Evolutionary conservation across 371 early-diverging fungal genomes (phyloP), one percentile per base, ranked within the genome.

Genomic region (Mucor velutinosus): DNA sequence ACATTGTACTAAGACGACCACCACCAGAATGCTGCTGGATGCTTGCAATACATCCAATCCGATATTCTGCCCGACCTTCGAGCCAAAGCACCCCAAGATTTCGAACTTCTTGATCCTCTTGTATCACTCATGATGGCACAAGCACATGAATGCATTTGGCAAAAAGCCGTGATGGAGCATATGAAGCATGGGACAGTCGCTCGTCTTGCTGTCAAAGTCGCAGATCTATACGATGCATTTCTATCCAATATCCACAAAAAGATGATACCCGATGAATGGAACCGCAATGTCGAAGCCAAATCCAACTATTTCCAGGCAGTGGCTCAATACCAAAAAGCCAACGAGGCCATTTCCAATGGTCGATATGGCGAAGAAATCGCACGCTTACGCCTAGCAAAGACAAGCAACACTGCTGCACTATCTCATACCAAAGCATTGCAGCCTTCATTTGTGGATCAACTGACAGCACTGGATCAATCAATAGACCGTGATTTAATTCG

Each of bases 131-230:
- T 94, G 93, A 85, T 95, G 8, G 93, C 94, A 8, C 95, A 95
- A 74, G 95, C 95, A 27, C 95, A 96, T 70, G 95, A 96, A 75
- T 93, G 92, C 67, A 88, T 89, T 55, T 94, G 92, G 93, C 87
- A 86, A 62, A 90, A 93, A 58, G 91, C 94, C 17, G 88, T 92
- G 1, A 81, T 85, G 80, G 94, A 88, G 66, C 87, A 91, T 47
- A 86, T 92, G 78, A 92, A 90, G 62, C 88, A 94, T 60, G 89
- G 84, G 2, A 83, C 87, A 7, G 81, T 96, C 19, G 90, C 95
- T 32, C 89, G 90, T 12, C 81, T 96, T 21, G 94, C 96, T 17
- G 76, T 77, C 23, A 86, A 90, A 39, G 90, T 89, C 7, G 86
- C 93, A 4, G 87, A 87, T 45, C 85, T 87, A 35, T 96, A 8